A percentile compares a stretch with the other conserved stretches of the same genome.
Evolutionary conservation across 2,329 filamentous ascomycete species (phyloP).

Genomic region (Phymatotrichopsis omnivora): DNA sequence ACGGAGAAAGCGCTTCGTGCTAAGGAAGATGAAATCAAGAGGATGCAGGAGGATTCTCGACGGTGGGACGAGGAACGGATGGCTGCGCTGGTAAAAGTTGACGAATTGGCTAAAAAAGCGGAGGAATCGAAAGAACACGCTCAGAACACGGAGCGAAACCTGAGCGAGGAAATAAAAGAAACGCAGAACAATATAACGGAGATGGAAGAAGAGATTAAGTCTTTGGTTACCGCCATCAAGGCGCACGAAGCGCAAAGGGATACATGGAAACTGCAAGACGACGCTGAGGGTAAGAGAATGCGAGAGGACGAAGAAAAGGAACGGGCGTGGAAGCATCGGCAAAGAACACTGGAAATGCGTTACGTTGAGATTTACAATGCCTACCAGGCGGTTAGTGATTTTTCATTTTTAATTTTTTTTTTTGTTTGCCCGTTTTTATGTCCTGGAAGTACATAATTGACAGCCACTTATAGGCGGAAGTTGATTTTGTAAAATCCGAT

Average conservation of each 20-base stretch:
- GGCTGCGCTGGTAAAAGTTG: constrained; percentile 37
- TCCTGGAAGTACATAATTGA: too few species aligned
- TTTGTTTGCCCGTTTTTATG: too few species aligned
- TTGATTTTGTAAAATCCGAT: constrained; percentile 29
- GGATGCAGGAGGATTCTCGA: constrained; percentile 58
- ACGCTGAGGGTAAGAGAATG: constrained; percentile 39
- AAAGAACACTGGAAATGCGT: constrained; percentile 45
- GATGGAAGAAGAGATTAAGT: constrained; percentile 62
- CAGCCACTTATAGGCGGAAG: constrained; percentile 30
- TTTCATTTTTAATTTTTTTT: neutral
- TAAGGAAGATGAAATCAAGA: constrained; percentile 81
- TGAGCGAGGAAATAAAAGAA: constrained; percentile 44
- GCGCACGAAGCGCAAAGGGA: constrained; percentile 61
- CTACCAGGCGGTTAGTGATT: constrained; percentile 22
- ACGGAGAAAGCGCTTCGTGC: constrained; percentile 72
- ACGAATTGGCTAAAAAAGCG: constrained; percentile 49
- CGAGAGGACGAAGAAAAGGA: constrained; percentile 42
- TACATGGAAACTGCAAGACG: constrained; percentile 51
- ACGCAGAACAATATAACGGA: constrained; percentile 48
- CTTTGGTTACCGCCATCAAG: constrained; percentile 61
- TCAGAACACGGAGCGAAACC: constrained; percentile 42
- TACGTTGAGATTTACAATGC: constrained; percentile 33
- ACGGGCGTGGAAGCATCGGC: constrained; percentile 47
- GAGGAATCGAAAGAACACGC: constrained; percentile 47
- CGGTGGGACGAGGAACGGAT: constrained; percentile 51